Percentiles rank a stretch among this genome's conserved stretches.
Conservation (phyloP, 495 filamentous ascomycete species). For the Xylaria intraflava region DNA sequence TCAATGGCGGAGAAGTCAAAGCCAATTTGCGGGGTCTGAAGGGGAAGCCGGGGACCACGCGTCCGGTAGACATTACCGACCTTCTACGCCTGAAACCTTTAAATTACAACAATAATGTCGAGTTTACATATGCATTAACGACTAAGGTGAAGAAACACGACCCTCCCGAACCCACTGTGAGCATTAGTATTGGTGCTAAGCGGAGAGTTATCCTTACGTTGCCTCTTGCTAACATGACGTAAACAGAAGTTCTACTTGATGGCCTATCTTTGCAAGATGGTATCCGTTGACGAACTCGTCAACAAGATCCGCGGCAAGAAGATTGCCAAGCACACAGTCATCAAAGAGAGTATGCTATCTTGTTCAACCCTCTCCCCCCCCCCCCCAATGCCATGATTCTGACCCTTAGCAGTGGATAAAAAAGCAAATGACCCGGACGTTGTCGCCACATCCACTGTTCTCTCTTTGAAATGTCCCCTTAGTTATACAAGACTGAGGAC, state of each 20-base stretch:
- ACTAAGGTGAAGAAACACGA: slow-evolving; percentile 52
- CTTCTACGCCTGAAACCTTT: slow-evolving; percentile 58
- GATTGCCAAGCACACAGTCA: slow-evolving; percentile 73
- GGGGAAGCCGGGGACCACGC: slow-evolving; percentile 88
- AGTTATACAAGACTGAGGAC: slow-evolving; percentile 74
- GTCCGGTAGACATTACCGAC: slow-evolving; percentile 82
- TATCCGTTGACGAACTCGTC: slow-evolving; percentile 67
- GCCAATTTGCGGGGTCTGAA: slow-evolving; percentile 88
- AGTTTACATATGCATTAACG: slow-evolving; percentile 88
- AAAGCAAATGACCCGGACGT: slow-evolving; percentile 84
- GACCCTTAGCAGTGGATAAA: slow-evolving; percentile 55
- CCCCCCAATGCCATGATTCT: slow-evolving; percentile 9
- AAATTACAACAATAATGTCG: slow-evolving; percentile 66
- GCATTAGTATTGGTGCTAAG: slow-evolving; percentile 10
- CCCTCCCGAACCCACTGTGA: slow-evolving; percentile 18
- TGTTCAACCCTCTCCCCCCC: not conserved
- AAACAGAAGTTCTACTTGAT: slow-evolving; percentile 68
- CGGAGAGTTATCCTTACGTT: slow-evolving; percentile 1
- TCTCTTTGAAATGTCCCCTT: slow-evolving; percentile 89
- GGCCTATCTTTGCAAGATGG: slow-evolving; percentile 65
- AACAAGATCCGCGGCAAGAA: slow-evolving; percentile 55
- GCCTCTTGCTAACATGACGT: slow-evolving; percentile 12
- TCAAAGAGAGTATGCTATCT: slow-evolving; percentile 64
- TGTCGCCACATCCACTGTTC: slow-evolving; percentile 72
- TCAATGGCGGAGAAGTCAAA: slow-evolving; percentile 81